Base-by-base conservation (phyloP, 371 early-diverging fungal genomes). In the Fennellomyces sp. region DNA sequence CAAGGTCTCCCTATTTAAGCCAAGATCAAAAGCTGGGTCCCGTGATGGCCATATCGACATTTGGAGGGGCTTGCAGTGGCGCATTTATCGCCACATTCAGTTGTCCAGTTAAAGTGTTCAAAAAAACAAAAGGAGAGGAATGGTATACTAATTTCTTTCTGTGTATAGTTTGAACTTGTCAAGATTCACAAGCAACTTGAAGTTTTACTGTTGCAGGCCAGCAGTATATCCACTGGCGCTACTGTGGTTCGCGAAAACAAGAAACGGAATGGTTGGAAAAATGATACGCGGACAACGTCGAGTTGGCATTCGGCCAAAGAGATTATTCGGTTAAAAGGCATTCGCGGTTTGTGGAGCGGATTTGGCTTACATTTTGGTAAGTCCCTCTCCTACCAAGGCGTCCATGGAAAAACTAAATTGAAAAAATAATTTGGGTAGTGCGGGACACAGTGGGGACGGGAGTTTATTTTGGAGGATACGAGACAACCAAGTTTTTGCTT, bases 171-270 rank as follows among this genome's bases (percentile, higher is more conserved):
- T 60, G 94, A 93, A 60, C 68, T 92, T 21, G 84, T 93, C 55
- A 93, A 93, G 65, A 84, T 93, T 21, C 93, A 91, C 66, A 82
- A 86, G 58, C 94, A 93, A 61, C 68, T 93, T 15, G 85, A 92
- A 33, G 76, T 76, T 29, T 60, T 91, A 36, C 48, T 73, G 58
- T 61, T 91, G 70, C 78, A 79, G 52, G 83, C 81, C 49, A 77
- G 76, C 38, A 80, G 81, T 65, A 73, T 80, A 41, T 73, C 81
- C 11, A 73, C 78, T 30, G 81, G 81, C 12, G 72, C 63, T 6
- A 71, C 75, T 23, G 70, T 74, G 7, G 69, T 76, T 30, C 67
- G 70, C n/a, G 52, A 60, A 42, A 31, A 36, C 39, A 59, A 35
- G 35, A 61, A 50, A 12, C 42, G 31, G 31, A 33, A 27, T 23